Percentiles rank a stretch among this genome's conserved stretches.
Conservation (phyloP, 371 early-diverging fungal species). For the Mycotypha africana region DNA sequence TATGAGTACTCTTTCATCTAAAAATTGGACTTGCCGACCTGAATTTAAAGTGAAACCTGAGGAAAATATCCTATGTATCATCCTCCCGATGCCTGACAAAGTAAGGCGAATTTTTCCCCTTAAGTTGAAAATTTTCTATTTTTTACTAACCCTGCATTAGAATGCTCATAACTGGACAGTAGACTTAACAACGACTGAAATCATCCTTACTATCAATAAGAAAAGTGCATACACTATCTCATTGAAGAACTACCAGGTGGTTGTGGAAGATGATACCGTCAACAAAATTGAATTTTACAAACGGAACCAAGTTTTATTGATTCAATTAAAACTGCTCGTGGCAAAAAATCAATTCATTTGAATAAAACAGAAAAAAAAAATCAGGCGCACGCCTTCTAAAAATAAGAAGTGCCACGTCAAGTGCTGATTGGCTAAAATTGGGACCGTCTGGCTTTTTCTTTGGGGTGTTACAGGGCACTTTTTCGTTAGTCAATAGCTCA, state of each 20-base stretch:
- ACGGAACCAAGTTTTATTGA: constrained; percentile 20
- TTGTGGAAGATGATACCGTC: neutral
- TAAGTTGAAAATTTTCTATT: too few species aligned
- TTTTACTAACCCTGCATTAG: too few species aligned
- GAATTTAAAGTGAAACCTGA: constrained; percentile 2
- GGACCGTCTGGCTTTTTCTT: too few species aligned
- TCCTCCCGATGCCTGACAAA: constrained; percentile 28
- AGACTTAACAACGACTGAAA: constrained; percentile 27
- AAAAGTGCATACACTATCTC: constrained; percentile 1
- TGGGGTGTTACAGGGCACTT: too few species aligned
- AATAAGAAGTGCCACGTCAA: constrained; percentile 22
- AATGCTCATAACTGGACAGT: too few species aligned
- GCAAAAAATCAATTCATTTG: too few species aligned
- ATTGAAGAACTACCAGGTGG: constrained; percentile 3
- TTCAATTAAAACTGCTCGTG: too few species aligned
- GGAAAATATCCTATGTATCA: constrained; percentile 18
- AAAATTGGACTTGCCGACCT: constrained; percentile 1
- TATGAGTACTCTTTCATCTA: too few species aligned
- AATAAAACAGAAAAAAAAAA: neutral
- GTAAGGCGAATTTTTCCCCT: too few species aligned
- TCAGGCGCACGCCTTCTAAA: too few species aligned
- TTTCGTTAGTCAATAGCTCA: too few species aligned
- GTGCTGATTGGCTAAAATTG: constrained; percentile 16
- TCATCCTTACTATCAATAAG: constrained; percentile 14
- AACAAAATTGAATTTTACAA: constrained; percentile 26